These are phyloP conservation scores for Hyphopichia khmerensis DNA, from an alignment of 1,139 yeast species.

Conservation along the genomic window DNA sequence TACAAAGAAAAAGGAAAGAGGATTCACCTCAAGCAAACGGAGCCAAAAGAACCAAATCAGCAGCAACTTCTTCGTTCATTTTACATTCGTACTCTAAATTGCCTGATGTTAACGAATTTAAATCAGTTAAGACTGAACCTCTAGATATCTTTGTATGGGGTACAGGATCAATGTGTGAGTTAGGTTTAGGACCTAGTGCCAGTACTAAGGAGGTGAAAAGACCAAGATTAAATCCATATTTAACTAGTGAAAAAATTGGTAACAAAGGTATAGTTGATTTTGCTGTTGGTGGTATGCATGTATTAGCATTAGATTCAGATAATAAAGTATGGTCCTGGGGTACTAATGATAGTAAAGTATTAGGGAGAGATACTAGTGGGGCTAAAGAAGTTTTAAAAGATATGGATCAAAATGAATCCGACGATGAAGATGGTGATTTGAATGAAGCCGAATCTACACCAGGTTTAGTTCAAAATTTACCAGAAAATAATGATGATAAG, in stretches of 20 bases:
- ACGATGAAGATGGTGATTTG: constrained; percentile 77
- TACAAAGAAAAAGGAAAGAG: constrained; percentile 36
- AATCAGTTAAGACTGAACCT: constrained; percentile 40
- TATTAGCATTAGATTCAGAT: constrained; percentile 71
- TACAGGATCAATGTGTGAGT: constrained; percentile 94
- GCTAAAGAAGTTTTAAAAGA: constrained; percentile 63
- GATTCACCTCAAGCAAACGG: constrained; percentile 14
- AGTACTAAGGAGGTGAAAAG: constrained; percentile 90
- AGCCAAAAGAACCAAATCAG: constrained; percentile 28
- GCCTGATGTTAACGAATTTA: constrained; percentile 45
- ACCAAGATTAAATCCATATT: constrained; percentile 83
- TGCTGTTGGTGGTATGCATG: constrained; percentile 96
- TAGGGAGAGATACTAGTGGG: constrained; percentile 82
- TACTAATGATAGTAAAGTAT: constrained; percentile 84
- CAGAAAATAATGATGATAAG: constrained; percentile 40
- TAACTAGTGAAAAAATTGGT: constrained; percentile 58
- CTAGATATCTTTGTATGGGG: constrained; percentile 93
- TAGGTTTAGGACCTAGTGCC: constrained; percentile 90
- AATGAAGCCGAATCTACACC: constrained; percentile 92
- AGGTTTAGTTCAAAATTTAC: constrained; percentile 65
- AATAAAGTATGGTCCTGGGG: constrained; percentile 97
- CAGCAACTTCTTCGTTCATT: constrained; percentile 35
- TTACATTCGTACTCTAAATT: constrained; percentile 50
- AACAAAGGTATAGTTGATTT: constrained; percentile 63
- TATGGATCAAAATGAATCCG: constrained; percentile 64